Evolutionary conservation across 2,329 filamentous ascomycete genomes (phyloP).

Genomic region (Cercospora sp.): DNA sequence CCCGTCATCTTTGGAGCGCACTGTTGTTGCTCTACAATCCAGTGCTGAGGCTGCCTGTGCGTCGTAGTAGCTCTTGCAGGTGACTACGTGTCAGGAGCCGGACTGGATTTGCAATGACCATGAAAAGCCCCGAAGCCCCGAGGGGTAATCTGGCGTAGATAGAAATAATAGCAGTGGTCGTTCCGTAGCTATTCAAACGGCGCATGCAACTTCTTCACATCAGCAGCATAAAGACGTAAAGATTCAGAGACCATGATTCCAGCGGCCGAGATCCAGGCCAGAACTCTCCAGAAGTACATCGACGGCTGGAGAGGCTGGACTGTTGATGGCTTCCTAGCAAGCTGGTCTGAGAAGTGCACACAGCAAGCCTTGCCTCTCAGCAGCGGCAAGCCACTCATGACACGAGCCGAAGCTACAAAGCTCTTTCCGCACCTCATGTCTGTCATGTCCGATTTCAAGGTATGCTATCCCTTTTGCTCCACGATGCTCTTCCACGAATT

Average conservation of each 20-base stretch:
- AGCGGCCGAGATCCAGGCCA: not conserved
- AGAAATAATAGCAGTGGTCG: not conserved
- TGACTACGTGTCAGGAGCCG: not conserved
- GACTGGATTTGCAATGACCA: not conserved
- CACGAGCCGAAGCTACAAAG: not conserved
- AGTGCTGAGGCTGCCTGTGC: no score
- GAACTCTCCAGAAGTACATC: not conserved
- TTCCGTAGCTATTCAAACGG: no score
- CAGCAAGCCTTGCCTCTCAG: not conserved
- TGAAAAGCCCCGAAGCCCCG: not conserved
- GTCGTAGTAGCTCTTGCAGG: not conserved
- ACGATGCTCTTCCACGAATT: not conserved
- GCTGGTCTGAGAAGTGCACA: not conserved
- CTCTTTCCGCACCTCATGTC: slow-evolving; percentile 2
- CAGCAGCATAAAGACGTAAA: not conserved
- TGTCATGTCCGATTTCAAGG: not conserved
- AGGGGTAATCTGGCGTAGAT: not conserved
- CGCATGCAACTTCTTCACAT: no score
- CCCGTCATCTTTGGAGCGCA: not conserved
- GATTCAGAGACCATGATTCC: not conserved
- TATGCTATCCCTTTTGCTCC: not conserved
- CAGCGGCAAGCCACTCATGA: slow-evolving; percentile 3
- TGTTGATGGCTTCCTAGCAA: not conserved
- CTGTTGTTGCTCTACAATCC: no score
- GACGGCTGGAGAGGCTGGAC: not conserved